Percentiles rank a stretch among this genome's conserved stretches.
Evolutionary conservation across 192 early-diverging fungal genomes (phyloP).

Genomic region (Coemansia sp.): DNA sequence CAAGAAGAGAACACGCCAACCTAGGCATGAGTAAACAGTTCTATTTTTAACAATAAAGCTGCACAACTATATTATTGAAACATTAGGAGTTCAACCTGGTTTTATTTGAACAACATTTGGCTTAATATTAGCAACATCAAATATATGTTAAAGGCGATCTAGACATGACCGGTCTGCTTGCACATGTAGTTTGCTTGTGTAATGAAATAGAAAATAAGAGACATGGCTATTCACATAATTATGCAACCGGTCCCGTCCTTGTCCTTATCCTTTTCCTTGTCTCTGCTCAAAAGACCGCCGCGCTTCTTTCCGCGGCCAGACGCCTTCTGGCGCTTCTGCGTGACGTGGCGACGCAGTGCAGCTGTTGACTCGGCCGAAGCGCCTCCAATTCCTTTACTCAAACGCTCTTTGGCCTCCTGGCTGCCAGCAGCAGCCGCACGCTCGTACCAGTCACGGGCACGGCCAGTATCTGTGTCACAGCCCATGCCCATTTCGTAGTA

Average conservation of each 20-base stretch:
- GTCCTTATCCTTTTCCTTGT: constrained; percentile 43
- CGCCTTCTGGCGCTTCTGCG: constrained; percentile 56
- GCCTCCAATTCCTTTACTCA: constrained; percentile 38
- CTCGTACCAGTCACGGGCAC: constrained; percentile 65
- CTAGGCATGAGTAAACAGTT: not conserved
- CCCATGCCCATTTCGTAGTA: constrained; percentile 82
- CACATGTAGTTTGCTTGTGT: no score
- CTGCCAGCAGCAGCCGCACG: constrained; percentile 61
- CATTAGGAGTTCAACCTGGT: no score
- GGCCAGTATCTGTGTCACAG: constrained; percentile 51
- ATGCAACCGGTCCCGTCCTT: constrained; percentile 41
- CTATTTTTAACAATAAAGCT: no score
- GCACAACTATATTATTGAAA: no score
- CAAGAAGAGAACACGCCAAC: constrained; percentile 10
- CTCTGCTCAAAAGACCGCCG: constrained; percentile 26
- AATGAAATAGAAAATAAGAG: no score
- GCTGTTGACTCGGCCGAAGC: constrained; percentile 33
- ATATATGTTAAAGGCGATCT: no score
- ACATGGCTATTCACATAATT: constrained; percentile 32
- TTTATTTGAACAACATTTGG: no score
- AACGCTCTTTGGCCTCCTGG: constrained; percentile 51
- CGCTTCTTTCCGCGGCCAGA: constrained; percentile 31
- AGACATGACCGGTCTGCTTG: no score
- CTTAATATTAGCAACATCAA: no score
- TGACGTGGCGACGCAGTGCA: constrained; percentile 50